phyloP scores from a whole-genome alignment of 352 stramenopile species.

The Thalassiosira delicatula region DNA sequence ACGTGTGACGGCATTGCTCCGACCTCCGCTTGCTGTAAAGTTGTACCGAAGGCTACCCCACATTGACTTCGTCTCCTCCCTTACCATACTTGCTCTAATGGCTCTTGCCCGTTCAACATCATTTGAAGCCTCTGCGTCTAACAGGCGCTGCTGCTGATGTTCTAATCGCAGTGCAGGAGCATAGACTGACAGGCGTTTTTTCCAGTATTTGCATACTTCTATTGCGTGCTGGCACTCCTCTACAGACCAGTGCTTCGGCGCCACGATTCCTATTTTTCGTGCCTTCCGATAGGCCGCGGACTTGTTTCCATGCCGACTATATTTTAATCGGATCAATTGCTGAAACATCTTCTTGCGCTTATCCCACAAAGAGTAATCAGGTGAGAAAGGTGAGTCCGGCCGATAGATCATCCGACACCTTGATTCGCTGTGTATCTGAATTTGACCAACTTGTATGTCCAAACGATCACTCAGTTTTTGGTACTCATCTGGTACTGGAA shows the following conservation, averaged over 20 bases:
- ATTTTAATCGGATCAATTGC: too few relatives aligned
- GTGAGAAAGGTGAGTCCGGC: constrained; percentile 15
- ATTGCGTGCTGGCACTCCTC: too few relatives aligned
- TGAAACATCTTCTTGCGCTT: too few relatives aligned
- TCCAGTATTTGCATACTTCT: too few relatives aligned
- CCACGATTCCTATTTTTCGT: too few relatives aligned
- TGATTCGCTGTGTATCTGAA: constrained; percentile 13
- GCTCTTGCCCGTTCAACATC: neutral
- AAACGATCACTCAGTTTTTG: too few relatives aligned
- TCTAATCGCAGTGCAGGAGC: neutral
- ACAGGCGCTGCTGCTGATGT: neutral
- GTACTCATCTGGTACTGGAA: too few relatives aligned
- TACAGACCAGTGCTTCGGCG: too few relatives aligned
- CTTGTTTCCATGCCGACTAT: too few relatives aligned
- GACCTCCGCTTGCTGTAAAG: neutral
- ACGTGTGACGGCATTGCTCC: neutral
- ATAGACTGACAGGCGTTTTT: neutral
- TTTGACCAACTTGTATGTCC: constrained; percentile 5
- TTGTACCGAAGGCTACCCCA: neutral
- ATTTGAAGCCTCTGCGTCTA: neutral
- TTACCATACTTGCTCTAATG: neutral
- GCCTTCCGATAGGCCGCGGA: too few relatives aligned
- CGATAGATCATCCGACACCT: constrained; percentile 22
- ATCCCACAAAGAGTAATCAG: constrained; percentile 13
- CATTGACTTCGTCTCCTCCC: neutral